Evolutionary conservation across 768 basidiomycete genomes (phyloP), one percentile per base, ranked within the genome.

Genomic region (Candolleomyces eurysporus): DNA sequence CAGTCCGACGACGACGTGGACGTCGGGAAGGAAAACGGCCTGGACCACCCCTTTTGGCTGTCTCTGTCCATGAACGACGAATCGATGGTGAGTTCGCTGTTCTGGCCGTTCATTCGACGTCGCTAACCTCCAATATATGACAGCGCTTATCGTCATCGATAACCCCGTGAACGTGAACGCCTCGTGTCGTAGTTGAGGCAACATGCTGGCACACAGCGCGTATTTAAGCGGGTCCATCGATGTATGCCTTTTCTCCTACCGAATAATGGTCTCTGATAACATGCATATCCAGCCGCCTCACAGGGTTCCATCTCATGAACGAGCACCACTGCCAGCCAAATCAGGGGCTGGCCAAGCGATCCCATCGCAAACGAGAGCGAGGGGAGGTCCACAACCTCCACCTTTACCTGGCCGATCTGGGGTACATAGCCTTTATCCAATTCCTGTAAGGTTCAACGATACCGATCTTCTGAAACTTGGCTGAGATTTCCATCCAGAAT

Each of bases 71-170:
- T 21, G 45, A 21, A 21, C 45, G 45, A 11, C 17, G 17, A 46
- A 6, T 51, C 22, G n/a, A 51, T 51, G 49, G 49, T 51, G 49
- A 51, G 21, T 26, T 51, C 7, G 49, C 36, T 11, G 6, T 36
- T 36, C 6, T 36, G 8, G 6, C 1, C 36, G 36, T 36, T 36
- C 36, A 8, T 36, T 36, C 36, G 36, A 7, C 36, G 21, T 21
- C 21, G 19, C 26, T 22, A 14, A 31, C 7, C 14, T 21, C 19
- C 26, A 5, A 14, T 30, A 9, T 8, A 22, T 51, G 21, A 51
- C 40, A 43, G 54, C 42, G n/a, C 36, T 21, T 36, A 21, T 56
- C 17, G 54, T 19, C 54, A 56, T 56, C 54, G 54, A 56, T 56
- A 31, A 36, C 6, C 36, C 46, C 14, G 46, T n/a, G 32, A 56